phyloP scores from a whole-genome alignment of 2,329 filamentous ascomycete genomes.

The Colletotrichum sp. region DNA sequence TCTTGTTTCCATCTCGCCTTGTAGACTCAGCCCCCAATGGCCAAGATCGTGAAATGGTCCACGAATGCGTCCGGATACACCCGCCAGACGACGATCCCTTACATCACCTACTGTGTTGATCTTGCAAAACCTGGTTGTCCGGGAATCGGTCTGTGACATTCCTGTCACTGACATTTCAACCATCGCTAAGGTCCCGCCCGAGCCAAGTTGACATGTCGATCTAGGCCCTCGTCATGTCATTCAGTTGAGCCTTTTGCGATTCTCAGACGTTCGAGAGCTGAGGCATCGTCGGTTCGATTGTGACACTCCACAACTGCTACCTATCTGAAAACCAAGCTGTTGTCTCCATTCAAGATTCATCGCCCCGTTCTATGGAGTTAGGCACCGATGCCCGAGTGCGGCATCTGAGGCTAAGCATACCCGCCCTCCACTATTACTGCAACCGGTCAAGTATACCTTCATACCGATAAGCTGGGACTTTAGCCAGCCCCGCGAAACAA shows the following conservation, averaged over 20 bases:
- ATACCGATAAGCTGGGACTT: background rate
- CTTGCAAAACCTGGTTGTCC: background rate
- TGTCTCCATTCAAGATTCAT: background rate
- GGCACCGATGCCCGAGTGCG: background rate
- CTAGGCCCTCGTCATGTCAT: background rate
- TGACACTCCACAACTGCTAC: background rate
- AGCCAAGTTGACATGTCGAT: background rate
- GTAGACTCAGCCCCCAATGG: background rate
- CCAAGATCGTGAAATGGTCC: background rate
- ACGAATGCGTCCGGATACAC: constrained; percentile 5
- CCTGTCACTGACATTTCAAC: background rate
- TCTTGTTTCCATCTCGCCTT: background rate
- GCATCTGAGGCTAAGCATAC: background rate
- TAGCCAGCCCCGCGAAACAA: background rate
- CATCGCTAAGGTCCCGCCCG: background rate
- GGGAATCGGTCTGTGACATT: background rate
- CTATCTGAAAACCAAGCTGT: background rate
- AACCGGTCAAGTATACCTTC: background rate
- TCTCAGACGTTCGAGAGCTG: background rate
- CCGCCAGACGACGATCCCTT: constrained; percentile 7
- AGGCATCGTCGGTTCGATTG: background rate
- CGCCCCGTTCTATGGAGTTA: background rate
- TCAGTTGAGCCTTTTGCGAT: background rate
- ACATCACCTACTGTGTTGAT: constrained; percentile 9
- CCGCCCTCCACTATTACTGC: background rate